Base-by-base conservation (phyloP, 768 basidiomycete species). In the Podaxis rugospora region DNA sequence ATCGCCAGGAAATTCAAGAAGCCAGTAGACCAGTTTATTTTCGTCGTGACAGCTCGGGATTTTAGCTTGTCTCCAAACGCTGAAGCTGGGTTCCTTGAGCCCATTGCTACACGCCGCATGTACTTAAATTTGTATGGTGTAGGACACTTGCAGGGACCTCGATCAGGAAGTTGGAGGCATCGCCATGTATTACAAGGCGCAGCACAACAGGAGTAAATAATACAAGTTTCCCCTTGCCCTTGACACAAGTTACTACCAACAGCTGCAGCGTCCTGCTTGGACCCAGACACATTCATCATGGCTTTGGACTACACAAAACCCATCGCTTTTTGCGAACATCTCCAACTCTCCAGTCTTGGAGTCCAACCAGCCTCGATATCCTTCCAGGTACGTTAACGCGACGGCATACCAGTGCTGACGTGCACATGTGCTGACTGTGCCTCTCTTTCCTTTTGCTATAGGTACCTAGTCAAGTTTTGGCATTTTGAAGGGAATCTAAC, bases 311-410 rank as follows among this genome's bases (percentile, higher is more conserved):
- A 74, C 52, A 79, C 81, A 68, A 92, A 91, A 80, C 92, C 91
- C 52, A 95, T 92, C 71, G 82, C 91, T 47, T 93, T 93, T 76
- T 89, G 88, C 78, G 91, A 94, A 75, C 92, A 94, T 71, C 79
- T 93, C 28, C 92, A 99, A 79, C 90, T 99, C 68, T 95, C 95
- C 25, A 94, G 94, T 71, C 78, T 98, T 64, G 95, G 95, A 59
- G 83, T 99, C 67, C 97, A 99, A 75, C 97, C 96, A 56, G 87
- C 90, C 63, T 95, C 95, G 57, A 98, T 99, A 69, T 93, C 93
- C 18, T 99, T 98, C 78, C 95, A 97, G 85, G 92, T 90, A 68
- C 65, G 82, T 78, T 71, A 66, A 71, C 76, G 71, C 74, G 74
- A 71, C 74, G 66, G 63, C 62, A 58, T 62, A 25, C 49, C 49